These are phyloP conservation scores for Seiridium unicorne DNA, from an alignment of 2,329 filamentous ascomycete species.

Conservation along the genomic window DNA sequence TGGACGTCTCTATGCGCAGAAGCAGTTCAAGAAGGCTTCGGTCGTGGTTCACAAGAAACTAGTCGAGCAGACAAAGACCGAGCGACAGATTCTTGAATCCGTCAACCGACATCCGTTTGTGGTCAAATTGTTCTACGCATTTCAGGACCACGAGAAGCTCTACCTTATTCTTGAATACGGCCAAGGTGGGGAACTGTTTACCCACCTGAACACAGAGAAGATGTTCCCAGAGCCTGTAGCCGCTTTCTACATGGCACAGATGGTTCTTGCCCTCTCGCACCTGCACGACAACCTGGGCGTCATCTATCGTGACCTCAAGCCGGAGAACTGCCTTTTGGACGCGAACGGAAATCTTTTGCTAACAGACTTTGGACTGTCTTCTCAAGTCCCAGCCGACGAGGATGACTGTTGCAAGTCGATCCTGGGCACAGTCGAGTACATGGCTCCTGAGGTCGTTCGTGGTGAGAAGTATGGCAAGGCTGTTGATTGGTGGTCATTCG, in stretches of 20 bases:
- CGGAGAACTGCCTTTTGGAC: constrained; percentile 94
- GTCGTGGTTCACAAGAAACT: constrained; percentile 93
- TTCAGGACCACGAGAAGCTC: constrained; percentile 96
- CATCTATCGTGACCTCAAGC: constrained; percentile 95
- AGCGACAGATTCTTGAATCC: constrained; percentile 90
- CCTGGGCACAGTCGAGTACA: constrained; percentile 95
- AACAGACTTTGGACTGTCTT: constrained; percentile 90
- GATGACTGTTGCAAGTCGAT: constrained; percentile 76
- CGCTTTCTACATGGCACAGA: constrained; percentile 98
- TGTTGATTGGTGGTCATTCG: constrained; percentile 98
- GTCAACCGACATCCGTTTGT: constrained; percentile 97
- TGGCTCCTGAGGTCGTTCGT: constrained; percentile 92
- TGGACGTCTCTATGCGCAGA: constrained; percentile 91
- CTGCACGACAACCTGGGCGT: constrained; percentile 90
- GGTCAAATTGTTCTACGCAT: constrained; percentile 96
- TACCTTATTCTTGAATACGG: constrained; percentile 98
- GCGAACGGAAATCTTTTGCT: constrained; percentile 87
- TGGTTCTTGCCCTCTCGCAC: constrained; percentile 91
- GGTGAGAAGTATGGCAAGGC: constrained; percentile 89
- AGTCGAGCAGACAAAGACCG: constrained; percentile 95
- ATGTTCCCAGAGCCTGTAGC: constrained; percentile 91
- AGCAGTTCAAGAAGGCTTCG: constrained; percentile 97
- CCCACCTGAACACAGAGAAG: constrained; percentile 87
- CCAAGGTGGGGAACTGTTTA: constrained; percentile 93
- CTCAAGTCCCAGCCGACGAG: constrained; percentile 84